phyloP scores from a whole-genome alignment of 352 stramenopile species.

The Phytophthora ohioensis region DNA sequence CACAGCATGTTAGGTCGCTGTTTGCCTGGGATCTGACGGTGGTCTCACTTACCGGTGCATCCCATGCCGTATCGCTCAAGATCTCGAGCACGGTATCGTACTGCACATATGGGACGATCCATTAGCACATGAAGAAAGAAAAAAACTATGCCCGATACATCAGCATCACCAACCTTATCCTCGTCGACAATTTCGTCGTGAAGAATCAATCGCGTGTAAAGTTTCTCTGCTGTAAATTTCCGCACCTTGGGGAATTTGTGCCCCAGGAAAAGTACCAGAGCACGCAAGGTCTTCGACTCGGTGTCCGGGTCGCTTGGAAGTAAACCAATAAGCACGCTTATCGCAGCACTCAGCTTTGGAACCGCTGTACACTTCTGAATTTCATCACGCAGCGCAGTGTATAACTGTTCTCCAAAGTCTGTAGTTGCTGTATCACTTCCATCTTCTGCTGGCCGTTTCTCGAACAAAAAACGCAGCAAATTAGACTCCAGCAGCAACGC shows the following conservation, averaged over 20 bases:
- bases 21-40: not conserved
- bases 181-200: constrained; percentile 77
- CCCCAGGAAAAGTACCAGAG: constrained; percentile 77
- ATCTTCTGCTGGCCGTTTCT: constrained; percentile 42
- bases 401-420: constrained; percentile 71
- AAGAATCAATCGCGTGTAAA: constrained; percentile 85
- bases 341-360: constrained; percentile 72
- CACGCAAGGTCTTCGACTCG: constrained; percentile 64
- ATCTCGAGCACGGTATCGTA: constrained; percentile 82
- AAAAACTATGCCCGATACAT: not conserved
- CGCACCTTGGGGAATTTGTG: constrained; percentile 90
- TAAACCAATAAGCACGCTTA: constrained; percentile 78
- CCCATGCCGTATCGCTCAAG: constrained; percentile 84
- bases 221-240: constrained; percentile 81
- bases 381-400: constrained; percentile 71
- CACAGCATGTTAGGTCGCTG: not conserved
- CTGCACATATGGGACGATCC: constrained; percentile 33
- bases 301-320: constrained; percentile 70
- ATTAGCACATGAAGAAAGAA: not conserved
- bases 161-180: constrained; percentile 55
- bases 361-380: constrained; percentile 70
- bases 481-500: constrained; percentile 76
- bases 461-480: constrained; percentile 67
- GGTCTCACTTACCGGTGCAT: constrained; percentile 61
- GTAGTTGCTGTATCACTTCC: constrained; percentile 21